Base-by-base conservation (phyloP, 2,329 filamentous ascomycete species). In the Fusarium albidum region DNA sequence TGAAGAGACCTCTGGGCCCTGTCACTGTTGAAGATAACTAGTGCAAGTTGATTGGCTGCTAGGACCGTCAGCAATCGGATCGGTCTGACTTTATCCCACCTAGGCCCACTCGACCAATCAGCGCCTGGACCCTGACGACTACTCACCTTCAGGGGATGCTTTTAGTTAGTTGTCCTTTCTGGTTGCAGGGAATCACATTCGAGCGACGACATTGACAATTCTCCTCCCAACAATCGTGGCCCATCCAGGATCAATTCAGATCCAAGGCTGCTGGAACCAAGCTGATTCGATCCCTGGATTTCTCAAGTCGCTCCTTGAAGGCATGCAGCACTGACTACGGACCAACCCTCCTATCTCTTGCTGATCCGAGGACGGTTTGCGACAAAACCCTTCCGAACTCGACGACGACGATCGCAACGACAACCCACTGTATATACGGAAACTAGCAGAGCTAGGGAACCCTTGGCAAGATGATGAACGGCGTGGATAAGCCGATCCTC, bases 401-500 rank as follows among this genome's bases (percentile, higher is more conserved):
- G 32, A 42, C 43, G 17, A 52, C 52, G 34, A 52, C 44, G 35
- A 45, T 52, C 48, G 53, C 59, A 44, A 55, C 62, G 31, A 26
- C 27, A 17, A 17, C 32, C 40, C 28, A 35, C 39, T 52, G 44
- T 61, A 61, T 49, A 55, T 50, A 48, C 21, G 32, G 45, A 40
- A 58, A 17, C 59, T 49, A 62, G 48, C 50, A 35, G 55, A 52
- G 50, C 52, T 57, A 61, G 58, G 44, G 32, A 21, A 21, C 14
- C 26, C 45, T 39, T 29, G 15, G 11, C 40, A 43, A 26, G 25
- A 67, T 51, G 55, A 95, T 96, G 91, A 91, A 95, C 82, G 90
- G 89, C 68, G 93, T 89, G 77, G 80, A 86, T 65, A 82, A 88
- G 69, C 82, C 84, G 65, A 48, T 47, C 49, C 57, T 93, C 65